phyloP scores from a whole-genome alignment of 352 stramenopile species.

The Phytophthora fragariaefolia region DNA sequence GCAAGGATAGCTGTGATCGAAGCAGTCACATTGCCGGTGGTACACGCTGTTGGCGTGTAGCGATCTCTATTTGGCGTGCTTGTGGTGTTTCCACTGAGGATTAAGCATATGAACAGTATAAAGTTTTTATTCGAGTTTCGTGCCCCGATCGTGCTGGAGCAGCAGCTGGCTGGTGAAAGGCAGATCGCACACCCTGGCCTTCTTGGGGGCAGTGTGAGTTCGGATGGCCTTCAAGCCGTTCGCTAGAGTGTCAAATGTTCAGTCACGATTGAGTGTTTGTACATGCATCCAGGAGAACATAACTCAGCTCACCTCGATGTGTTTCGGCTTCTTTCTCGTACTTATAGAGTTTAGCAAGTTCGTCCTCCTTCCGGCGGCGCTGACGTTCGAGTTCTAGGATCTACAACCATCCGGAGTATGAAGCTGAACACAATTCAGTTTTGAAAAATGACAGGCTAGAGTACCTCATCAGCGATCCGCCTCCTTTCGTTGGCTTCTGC shows the following conservation, averaged over 20 bases:
- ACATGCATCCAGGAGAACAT: too few species aligned
- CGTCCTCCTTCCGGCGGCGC: slow-evolving; percentile 23
- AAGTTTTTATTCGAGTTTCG: slow-evolving; percentile 19
- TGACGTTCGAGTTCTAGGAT: slow-evolving; percentile 23
- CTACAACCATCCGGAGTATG: slow-evolving; percentile 8
- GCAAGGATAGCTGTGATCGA: slow-evolving; percentile 21
- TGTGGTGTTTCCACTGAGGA: slow-evolving; percentile 10
- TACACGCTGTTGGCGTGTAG: slow-evolving; percentile 24
- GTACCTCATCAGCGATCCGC: slow-evolving; percentile 37
- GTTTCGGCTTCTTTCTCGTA: slow-evolving; percentile 18
- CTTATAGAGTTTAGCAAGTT: slow-evolving; percentile 25
- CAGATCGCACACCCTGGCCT: neutral
- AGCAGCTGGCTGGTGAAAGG: slow-evolving; percentile 22
- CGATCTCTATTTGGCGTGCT: slow-evolving; percentile 17
- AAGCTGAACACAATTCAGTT: neutral
- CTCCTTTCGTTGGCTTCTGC: slow-evolving; percentile 36
- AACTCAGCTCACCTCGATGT: slow-evolving; percentile 12
- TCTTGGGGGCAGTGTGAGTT: slow-evolving; percentile 13
- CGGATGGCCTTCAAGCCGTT: slow-evolving; percentile 13
- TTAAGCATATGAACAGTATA: slow-evolving; percentile 24
- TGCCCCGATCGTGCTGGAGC: neutral
- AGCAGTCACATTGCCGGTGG: slow-evolving; percentile 18
- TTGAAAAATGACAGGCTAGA: neutral
- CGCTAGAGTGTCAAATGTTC: slow-evolving; percentile 1
- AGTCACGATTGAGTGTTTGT: neutral